phyloP scores from a whole-genome alignment of 2,329 filamentous ascomycete genomes.

The Arthroderma uncinatum region DNA sequence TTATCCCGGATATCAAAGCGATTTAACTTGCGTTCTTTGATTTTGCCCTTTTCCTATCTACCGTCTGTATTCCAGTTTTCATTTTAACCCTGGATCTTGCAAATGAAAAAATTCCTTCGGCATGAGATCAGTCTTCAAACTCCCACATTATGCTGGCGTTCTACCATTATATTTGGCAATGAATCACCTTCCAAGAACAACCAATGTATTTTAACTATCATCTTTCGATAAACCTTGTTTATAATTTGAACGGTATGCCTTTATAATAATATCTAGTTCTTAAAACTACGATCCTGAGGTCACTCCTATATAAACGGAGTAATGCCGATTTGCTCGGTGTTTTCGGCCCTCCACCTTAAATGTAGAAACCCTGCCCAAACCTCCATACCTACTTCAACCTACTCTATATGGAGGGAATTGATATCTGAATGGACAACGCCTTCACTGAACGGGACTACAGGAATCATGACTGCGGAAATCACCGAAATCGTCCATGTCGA shows the following conservation, averaged over 20 bases:
- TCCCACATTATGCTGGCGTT: not conserved
- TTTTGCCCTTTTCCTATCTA: not conserved
- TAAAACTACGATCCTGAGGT: no score
- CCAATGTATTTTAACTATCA: not conserved
- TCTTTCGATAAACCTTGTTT: not conserved
- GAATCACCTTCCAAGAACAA: not conserved
- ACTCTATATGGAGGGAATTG: not conserved
- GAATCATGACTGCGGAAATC: not conserved
- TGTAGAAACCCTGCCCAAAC: not conserved
- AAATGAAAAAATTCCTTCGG: not conserved
- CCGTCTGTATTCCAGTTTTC: not conserved
- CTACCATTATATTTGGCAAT: not conserved
- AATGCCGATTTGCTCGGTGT: no score
- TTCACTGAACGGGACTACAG: not conserved
- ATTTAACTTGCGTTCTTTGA: not conserved
- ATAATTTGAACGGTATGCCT: not conserved
- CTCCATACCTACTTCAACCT: no score
- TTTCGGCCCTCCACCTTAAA: not conserved
- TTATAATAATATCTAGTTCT: no score
- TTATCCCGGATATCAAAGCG: constrained; percentile 1
- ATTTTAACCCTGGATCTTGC: not conserved
- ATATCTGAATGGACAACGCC: not conserved
- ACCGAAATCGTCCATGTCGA: constrained; percentile 10
- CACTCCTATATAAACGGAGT: no score
- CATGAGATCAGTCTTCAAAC: not conserved